Evolutionary conservation across 2,329 filamentous ascomycete species (phyloP), one percentile per base, ranked within the genome.

Genomic region (Talaromyces pinophilus): DNA sequence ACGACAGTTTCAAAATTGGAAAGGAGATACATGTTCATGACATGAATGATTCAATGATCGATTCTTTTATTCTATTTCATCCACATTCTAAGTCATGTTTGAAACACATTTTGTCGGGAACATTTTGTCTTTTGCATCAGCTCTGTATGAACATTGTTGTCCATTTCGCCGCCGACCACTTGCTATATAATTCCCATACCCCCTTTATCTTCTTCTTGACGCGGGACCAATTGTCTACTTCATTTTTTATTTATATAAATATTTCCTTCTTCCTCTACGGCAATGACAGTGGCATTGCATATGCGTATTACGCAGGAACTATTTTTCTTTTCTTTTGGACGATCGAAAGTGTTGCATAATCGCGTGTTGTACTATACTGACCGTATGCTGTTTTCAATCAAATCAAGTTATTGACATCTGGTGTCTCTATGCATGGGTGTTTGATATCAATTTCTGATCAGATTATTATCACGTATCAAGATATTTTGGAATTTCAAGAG

Each of bases 41-140:
- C 50, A 40, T 62, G 64, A 48, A 46, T 44, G 48, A 61, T 55
- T 62, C 62, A 57, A 64, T 59, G 54, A 64, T 54, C 28, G 28
- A 57, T 35, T 63, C n/a, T 19, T 62, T 30, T 25, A 30, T 46
- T 44, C 17, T 28, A 28, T 57, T 57, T 11, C 54, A 25, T 40
- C 54, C 17, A 40, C 28, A 61, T 61, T 61, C 40, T 57, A 57
- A 57, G 40, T 57, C 54, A 25, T 38, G 5, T 38, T 57, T 40
- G 54, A 25, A 38, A 22, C 25, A 25, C 25, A 15, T 57, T 40
- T 38, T 57, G 33, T 40, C 10, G 11, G n/a, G 19, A 11, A 22
- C 33, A 38, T 40, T 25, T 35, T 38, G 6, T 38, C n/a, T 22
- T 40, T 25, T 57, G 25, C 25, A 30, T 38, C 33, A 40, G 13